Base-by-base conservation (phyloP, 441 rosid genomes). In the Jatropha multifida region DNA sequence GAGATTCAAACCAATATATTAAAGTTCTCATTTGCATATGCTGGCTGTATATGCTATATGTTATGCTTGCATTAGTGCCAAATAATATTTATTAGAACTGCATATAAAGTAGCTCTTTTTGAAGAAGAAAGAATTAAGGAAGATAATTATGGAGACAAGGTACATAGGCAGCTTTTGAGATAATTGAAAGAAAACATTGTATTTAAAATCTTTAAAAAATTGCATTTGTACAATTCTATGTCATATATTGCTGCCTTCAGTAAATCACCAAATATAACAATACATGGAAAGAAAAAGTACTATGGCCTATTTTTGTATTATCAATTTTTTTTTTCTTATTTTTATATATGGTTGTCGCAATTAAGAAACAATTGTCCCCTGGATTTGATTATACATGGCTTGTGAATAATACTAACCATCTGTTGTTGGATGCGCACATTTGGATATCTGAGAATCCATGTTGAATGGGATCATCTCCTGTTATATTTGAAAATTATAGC, bases 381-480 rank as follows among this genome's bases (percentile, higher is more conserved):
- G 46, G 20, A 60, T 38, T 48, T 9, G 20, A n/a, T 18, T 18
- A 54, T 54, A 54, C 7, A 18, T 54, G 55, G 70, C 37, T 20
- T 66, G 27, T 49, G 7, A 40, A 51, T 52, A 40, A 73, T 18
- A 10, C 4, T 13, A 64, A 46, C 68, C n/a, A 52, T 12, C 38
- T 51, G 15, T 2, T 62, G 48, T 32, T 20, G 55, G 7, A 61
- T 3, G 48, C 12, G 5, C 44, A 12, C 17, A 48, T 40, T 55
- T 58, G 32, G 49, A 40, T 68, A 46, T 41, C 26, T 68, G 38
- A 75, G 54, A 66, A 68, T 41, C 51, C 49, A 44, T 14, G 42
- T 46, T 48, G 59, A 49, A 27, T 58, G n/a, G 55, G 58, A 44
- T 61, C 8, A 18, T 9, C 75, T 1, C 41, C 54, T 65, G 41